These are phyloP conservation scores for Eleusine coracana DNA, from an alignment of 176 grass and related monocot species.

Conservation along the genomic window DNA sequence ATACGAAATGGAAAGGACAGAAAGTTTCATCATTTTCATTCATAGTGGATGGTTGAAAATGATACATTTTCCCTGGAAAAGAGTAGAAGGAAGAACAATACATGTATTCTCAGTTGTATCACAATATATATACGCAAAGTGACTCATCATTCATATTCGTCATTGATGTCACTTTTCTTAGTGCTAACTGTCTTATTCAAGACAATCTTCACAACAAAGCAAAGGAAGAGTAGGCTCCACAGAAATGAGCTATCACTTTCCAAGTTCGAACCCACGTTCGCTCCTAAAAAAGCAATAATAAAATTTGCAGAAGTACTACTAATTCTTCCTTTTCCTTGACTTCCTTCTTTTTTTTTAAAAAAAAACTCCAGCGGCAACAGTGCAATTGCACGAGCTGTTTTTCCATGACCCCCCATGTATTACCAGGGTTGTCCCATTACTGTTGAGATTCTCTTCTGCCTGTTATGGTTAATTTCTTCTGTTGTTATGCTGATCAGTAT, in stretches of 20 bases:
- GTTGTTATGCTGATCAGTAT: constrained; percentile 39
- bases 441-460: constrained; percentile 2
- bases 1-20: constrained; percentile 12
- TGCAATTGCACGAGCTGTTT: background rate
- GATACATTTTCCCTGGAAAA: background rate
- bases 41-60: constrained; percentile 7
- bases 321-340: constrained; percentile 23
- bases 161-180: constrained; percentile 37
- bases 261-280: constrained; percentile 26
- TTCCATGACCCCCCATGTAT: background rate
- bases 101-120: background rate
- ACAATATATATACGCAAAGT: constrained; percentile 2
- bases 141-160: constrained; percentile 19
- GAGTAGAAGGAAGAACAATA: background rate
- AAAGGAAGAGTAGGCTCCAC: constrained; percentile 53
- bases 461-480: background rate
- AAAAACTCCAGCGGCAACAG: background rate
- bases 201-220: constrained; percentile 50
- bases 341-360: background rate
- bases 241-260: constrained; percentile 37
- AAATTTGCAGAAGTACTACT: background rate
- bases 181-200: constrained; percentile 36
- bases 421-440: background rate
- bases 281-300: background rate
- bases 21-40: constrained; percentile 14